Percentiles rank a stretch among this genome's conserved stretches.
phyloP scores from a whole-genome alignment of 179 eudicot genomes.

The Drosera spatulata region DNA sequence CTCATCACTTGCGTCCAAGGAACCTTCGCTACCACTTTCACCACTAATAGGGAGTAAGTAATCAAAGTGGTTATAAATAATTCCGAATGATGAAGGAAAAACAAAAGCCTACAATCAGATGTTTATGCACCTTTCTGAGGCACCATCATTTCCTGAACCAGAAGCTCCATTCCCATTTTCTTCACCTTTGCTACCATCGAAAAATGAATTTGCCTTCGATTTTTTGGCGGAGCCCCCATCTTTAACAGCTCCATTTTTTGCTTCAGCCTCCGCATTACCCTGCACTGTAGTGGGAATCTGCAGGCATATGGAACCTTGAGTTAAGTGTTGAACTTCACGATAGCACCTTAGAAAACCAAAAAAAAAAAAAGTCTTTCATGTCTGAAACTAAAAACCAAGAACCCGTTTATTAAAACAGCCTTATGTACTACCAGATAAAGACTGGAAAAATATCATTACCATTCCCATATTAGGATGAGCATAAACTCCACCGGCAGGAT shows the following conservation, averaged over 20 bases:
- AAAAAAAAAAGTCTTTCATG: not conserved
- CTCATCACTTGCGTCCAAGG: conserved; percentile 86
- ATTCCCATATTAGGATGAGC: conserved; percentile 65
- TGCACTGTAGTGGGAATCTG: conserved; percentile 41
- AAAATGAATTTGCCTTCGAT: conserved; percentile 42
- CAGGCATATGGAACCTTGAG: conserved; percentile 5
- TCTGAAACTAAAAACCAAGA: not conserved
- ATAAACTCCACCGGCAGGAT: conserved; percentile 74
- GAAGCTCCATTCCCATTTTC: conserved; percentile 68
- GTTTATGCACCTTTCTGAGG: conserved; percentile 56
- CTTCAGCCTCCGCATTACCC: conserved; percentile 42
- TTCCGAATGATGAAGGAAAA: not conserved
- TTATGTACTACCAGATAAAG: too few species aligned
- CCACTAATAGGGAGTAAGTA: conserved; percentile 27
- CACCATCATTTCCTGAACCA: conserved; percentile 91
- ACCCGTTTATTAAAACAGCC: too few species aligned
- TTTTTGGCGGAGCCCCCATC: conserved; percentile 42
- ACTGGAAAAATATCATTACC: conserved; percentile 26
- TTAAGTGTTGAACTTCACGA: not conserved
- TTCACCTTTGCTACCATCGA: conserved; percentile 34
- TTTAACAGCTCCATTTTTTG: conserved; percentile 42
- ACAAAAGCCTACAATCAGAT: not conserved
- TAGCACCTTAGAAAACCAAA: not conserved
- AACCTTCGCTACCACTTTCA: conserved; percentile 89
- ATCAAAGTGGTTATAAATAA: not conserved